These are phyloP conservation scores for Pseudocercospora musae DNA, from an alignment of 2,329 filamentous ascomycete species.

Conservation along the genomic window DNA sequence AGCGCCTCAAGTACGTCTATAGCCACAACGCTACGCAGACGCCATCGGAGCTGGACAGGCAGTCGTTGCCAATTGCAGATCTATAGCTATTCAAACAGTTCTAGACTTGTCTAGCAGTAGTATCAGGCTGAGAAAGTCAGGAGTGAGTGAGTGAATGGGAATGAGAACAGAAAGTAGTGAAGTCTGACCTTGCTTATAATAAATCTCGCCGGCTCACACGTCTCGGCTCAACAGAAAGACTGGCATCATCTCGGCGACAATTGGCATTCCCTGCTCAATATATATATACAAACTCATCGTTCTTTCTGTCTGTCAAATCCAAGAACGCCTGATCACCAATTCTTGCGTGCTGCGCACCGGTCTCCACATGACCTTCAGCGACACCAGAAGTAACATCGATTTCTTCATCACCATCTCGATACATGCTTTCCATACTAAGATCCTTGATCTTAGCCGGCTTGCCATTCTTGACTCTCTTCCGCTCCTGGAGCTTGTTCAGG, in stretches of 20 bases:
- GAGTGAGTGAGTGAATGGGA: neutral
- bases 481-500: conserved; percentile 57
- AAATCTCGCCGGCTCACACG: neutral
- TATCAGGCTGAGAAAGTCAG: neutral
- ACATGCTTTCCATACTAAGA: conserved; percentile 57
- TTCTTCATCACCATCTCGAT: conserved; percentile 36
- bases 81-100: neutral
- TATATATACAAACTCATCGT: conserved; percentile 19
- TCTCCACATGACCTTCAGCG: conserved; percentile 26
- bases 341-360: conserved; percentile 22
- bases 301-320: conserved; percentile 57
- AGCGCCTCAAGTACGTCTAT: neutral
- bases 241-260: neutral
- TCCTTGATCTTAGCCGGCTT: conserved; percentile 60
- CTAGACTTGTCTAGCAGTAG: too few species aligned
- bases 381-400: conserved; percentile 22
- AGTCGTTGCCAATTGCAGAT: neutral
- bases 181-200: neutral
- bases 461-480: conserved; percentile 55
- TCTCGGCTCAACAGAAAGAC: neutral
- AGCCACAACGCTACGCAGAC: neutral
- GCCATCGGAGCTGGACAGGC: neutral
- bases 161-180: neutral
- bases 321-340: conserved; percentile 53
- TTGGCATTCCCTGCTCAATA: neutral